These are phyloP conservation scores for Ploettnerulaceae sp. DNA, from an alignment of 2,329 filamentous ascomycete species.

Conservation along the genomic window DNA sequence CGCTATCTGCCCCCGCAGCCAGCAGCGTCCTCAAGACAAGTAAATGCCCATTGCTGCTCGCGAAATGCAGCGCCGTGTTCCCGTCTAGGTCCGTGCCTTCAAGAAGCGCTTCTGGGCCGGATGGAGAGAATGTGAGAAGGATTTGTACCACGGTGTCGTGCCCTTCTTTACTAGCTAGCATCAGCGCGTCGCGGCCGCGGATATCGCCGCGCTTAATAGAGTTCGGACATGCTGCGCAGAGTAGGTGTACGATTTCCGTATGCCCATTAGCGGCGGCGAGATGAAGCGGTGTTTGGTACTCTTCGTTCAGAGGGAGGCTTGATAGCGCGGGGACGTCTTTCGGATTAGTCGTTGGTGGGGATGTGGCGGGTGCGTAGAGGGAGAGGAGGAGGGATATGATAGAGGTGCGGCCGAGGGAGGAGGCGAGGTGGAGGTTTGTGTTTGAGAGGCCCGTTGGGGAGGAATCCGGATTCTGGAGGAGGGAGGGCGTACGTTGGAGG, in stretches of 20 bases:
- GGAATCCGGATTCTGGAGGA: constrained; percentile 75
- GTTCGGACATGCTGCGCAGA: constrained; percentile 57
- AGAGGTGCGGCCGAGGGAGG: constrained; percentile 62
- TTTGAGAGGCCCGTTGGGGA: constrained; percentile 62
- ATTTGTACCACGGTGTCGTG: constrained; percentile 63
- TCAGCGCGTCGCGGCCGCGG: constrained; percentile 66
- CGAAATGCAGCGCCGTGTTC: constrained; percentile 86
- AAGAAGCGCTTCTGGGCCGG: constrained; percentile 33
- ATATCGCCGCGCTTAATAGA: constrained; percentile 52
- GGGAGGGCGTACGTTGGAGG: constrained; percentile 62
- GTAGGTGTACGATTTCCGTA: constrained; percentile 66
- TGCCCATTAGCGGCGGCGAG: constrained; percentile 66
- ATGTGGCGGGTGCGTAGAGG: constrained; percentile 51
- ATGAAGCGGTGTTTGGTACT: constrained; percentile 77
- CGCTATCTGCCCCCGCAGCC: constrained; percentile 70
- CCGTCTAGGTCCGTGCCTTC: constrained; percentile 61
- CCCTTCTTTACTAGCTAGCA: constrained; percentile 56
- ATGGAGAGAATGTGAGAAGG: constrained; percentile 54
- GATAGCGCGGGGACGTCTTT: constrained; percentile 2
- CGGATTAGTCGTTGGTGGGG: constrained; percentile 4
- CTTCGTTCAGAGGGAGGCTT: constrained; percentile 65
- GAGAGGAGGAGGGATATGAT: constrained; percentile 67
- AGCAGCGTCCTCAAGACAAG: constrained; percentile 72
- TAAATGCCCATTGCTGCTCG: constrained; percentile 74
- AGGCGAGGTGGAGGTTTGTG: constrained; percentile 78